phyloP scores from a whole-genome alignment of 108 stramenopile genomes.

The Discostella pseudostelligera region DNA sequence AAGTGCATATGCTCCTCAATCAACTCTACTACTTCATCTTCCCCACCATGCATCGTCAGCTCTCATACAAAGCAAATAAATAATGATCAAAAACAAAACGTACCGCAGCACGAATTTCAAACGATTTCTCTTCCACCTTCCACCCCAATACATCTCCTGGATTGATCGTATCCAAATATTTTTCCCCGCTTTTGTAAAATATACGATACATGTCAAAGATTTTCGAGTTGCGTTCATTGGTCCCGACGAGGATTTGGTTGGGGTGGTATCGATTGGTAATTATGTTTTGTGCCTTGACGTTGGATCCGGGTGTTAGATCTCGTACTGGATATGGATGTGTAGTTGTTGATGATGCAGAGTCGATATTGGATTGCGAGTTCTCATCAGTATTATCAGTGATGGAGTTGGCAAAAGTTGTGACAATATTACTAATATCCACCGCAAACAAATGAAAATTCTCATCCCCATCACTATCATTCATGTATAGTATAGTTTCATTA shows the following conservation, averaged over 20 bases:
- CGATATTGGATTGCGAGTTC: no score
- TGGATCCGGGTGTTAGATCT: slow-evolving; percentile 60
- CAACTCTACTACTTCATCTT: no score
- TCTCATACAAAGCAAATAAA: background rate
- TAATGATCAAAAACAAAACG: background rate
- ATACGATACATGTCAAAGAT: slow-evolving; percentile 48
- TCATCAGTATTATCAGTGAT: slow-evolving; percentile 2
- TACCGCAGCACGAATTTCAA: slow-evolving; percentile 53
- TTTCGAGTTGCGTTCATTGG: slow-evolving; percentile 57
- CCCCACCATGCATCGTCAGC: no score
- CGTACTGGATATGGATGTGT: slow-evolving; percentile 18
- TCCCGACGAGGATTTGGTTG: slow-evolving; percentile 54
- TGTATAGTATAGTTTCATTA: slow-evolving; percentile 52
- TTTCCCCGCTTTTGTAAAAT: slow-evolving; percentile 46
- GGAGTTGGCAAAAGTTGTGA: background rate
- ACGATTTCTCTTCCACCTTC: slow-evolving; percentile 51
- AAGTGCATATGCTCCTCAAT: no score
- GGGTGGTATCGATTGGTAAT: slow-evolving; percentile 54
- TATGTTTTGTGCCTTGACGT: slow-evolving; percentile 60
- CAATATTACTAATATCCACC: slow-evolving; percentile 18
- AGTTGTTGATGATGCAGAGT: no score
- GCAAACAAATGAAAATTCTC: slow-evolving; percentile 68
- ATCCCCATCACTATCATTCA: slow-evolving; percentile 58
- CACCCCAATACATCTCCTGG: slow-evolving; percentile 61
- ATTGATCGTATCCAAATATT: slow-evolving; percentile 57